A percentile compares a stretch with the other conserved stretches of the same genome.
These are phyloP conservation scores for Hysterium pulicare DNA, from an alignment of 2,329 filamentous ascomycete genomes.

Conservation along the genomic window DNA sequence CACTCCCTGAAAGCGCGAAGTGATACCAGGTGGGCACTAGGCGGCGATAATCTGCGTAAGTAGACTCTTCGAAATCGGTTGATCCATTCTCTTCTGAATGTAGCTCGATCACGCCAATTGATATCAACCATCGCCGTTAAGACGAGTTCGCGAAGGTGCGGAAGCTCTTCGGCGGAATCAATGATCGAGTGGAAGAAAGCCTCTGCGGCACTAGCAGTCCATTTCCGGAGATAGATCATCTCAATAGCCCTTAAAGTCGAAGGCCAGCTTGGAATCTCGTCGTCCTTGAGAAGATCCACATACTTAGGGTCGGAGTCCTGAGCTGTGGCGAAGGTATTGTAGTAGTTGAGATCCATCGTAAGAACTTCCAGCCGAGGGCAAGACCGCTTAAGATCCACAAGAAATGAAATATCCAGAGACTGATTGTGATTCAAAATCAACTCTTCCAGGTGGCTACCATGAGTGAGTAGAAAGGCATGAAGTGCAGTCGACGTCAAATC, in stretches of 20 bases:
- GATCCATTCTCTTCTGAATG: slow-evolving; percentile 76
- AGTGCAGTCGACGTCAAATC: slow-evolving; percentile 67
- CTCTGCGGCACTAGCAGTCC: slow-evolving; percentile 66
- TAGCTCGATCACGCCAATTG: slow-evolving; percentile 74
- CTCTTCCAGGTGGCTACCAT: slow-evolving; percentile 64
- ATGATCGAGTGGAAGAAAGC: slow-evolving; percentile 77
- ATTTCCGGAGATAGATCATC: slow-evolving; percentile 73
- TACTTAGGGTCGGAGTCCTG: slow-evolving; percentile 75
- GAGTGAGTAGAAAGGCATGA: slow-evolving; percentile 60
- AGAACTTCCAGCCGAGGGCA: slow-evolving; percentile 71
- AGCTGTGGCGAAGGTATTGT: slow-evolving; percentile 63
- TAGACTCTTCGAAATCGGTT: slow-evolving; percentile 67
- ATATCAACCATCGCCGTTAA: slow-evolving; percentile 72
- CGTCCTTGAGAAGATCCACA: slow-evolving; percentile 58
- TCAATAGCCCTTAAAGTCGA: slow-evolving; percentile 66
- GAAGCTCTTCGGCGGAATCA: slow-evolving; percentile 64
- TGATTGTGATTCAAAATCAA: slow-evolving; percentile 77
- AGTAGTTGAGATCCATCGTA: slow-evolving; percentile 76
- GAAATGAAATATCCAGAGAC: slow-evolving; percentile 71
- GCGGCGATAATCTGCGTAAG: slow-evolving; percentile 48
- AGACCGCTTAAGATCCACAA: slow-evolving; percentile 60
- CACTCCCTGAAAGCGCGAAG: slow-evolving; percentile 42
- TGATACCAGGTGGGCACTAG: slow-evolving; percentile 42
- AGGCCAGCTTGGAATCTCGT: slow-evolving; percentile 77
- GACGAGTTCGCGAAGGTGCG: slow-evolving; percentile 64